Conservation (phyloP, 192 early-diverging fungal genomes). For the Diversispora eburnea region DNA sequence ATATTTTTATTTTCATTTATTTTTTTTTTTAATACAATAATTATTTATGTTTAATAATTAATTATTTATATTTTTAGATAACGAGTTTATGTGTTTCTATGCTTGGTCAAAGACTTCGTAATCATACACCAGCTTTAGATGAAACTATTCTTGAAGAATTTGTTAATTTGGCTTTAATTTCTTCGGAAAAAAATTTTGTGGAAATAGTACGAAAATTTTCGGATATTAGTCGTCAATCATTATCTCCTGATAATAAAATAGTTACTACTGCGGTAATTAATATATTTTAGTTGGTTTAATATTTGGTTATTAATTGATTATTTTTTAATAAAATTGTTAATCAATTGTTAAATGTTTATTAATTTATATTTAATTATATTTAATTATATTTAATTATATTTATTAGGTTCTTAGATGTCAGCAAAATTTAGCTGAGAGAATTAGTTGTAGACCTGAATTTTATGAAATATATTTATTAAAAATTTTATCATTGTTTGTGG, state of each 20-base stretch:
- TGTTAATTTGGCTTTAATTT: conserved; percentile 59
- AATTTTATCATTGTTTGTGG: conserved; percentile 55
- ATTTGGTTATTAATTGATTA: background rate
- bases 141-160: conserved; percentile 54
- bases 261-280: conserved; percentile 48
- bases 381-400: background rate
- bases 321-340: too few species aligned
- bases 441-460: conserved; percentile 51
- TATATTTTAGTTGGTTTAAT: background rate
- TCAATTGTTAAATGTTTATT: too few species aligned
- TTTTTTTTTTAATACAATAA: background rate
- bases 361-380: too few species aligned
- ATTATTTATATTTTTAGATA: conserved; percentile 37
- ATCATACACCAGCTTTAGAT: conserved; percentile 44
- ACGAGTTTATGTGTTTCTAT: conserved; percentile 60
- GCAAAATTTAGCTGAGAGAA: conserved; percentile 46
- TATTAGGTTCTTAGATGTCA: conserved; percentile 46
- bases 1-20: background rate
- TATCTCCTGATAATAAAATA: conserved; percentile 43
- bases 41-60: background rate
- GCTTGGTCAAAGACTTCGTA: conserved; percentile 60
- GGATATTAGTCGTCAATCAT: conserved; percentile 42
- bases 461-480: conserved; percentile 50
- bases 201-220: conserved; percentile 58
- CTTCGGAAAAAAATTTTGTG: conserved; percentile 49